phyloP scores from a whole-genome alignment of 768 basidiomycete genomes.

The Rhodotorula kratochvilovae region DNA sequence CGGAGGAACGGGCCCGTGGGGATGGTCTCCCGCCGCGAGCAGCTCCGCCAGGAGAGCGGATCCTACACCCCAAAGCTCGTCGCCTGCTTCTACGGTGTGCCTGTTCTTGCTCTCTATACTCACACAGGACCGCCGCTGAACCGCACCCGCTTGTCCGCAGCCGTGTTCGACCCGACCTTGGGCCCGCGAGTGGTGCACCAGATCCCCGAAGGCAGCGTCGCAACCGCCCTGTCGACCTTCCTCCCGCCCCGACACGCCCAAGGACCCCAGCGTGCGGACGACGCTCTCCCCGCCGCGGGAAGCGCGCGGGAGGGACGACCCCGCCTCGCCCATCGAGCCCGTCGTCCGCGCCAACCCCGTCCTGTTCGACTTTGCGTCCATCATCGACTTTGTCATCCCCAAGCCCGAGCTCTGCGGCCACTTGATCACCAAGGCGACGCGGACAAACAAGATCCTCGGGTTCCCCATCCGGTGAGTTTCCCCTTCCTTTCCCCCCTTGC shows the following conservation, averaged over 20 bases:
- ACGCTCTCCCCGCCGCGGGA: neutral
- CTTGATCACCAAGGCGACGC: conserved; percentile 78
- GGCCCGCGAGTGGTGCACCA: conserved; percentile 89
- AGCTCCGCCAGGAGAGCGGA: neutral
- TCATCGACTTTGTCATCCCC: conserved; percentile 92
- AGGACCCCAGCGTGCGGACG: neutral
- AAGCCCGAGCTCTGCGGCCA: conserved; percentile 76
- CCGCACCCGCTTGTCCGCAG: too few species aligned
- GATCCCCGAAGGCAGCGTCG: conserved; percentile 86
- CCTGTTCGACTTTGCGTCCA: conserved; percentile 83
- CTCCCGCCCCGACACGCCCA: conserved; percentile 15
- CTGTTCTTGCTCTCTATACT: too few species aligned
- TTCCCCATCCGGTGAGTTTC: conserved; percentile 71
- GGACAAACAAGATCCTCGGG: conserved; percentile 78
- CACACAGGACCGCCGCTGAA: too few species aligned
- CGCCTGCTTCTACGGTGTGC: conserved; percentile 70
- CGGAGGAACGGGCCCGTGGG: neutral
- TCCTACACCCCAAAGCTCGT: conserved; percentile 60
- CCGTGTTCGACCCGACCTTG: conserved; percentile 76
- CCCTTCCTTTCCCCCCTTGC: neutral
- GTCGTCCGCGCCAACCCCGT: conserved; percentile 39
- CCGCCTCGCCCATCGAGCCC: conserved; percentile 5
- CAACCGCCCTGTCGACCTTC: conserved; percentile 46
- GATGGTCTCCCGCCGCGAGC: neutral
- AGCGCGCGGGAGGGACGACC: neutral